Evolutionary conservation across 2,329 filamentous ascomycete genomes (phyloP), one percentile per base, ranked within the genome.

Genomic region (Trichoderma citrinoviride): DNA sequence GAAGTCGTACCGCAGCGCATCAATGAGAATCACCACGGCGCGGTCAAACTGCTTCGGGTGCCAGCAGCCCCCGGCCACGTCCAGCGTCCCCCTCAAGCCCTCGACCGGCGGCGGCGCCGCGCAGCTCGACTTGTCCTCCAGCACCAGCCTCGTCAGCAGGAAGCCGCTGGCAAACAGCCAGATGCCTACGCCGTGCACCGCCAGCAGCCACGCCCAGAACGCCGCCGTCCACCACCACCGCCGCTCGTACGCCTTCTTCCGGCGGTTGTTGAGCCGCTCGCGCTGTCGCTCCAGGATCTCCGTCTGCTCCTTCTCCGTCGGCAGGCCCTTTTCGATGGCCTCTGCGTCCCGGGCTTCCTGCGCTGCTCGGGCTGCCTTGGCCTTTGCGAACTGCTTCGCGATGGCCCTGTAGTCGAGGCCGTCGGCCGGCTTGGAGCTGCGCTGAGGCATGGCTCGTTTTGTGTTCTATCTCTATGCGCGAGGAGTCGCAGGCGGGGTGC

Each of bases 1-100:
- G 72, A 99, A 99, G 77, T 99, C 95, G 78, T 99, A 99, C 66
- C 95, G 90, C 65, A 99, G 83, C 61, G 95, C 95, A 77, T 99
- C 95, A 65, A 99, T 90, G 57, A 99, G 81, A 64, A 99, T 85
- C 25, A 99, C 85, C 53, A 99, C 88, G 12, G 94, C 93, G 75
- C 93, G 95, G 68, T 96, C 87, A 74, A 98, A 99, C 2, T 88
- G 91, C 79, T 92, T 96, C 40, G 93, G 92, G 75, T 98, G 93
- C 95, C 95, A 99, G 83, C 95, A 99, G 69, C 95, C 95, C 65
- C 83, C 81, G 23, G 85, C 79, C 2, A 80, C 76, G 17, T 79
- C 82, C 47, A 78, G 70, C 15, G 77, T 71, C 61, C 82, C 75
- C 61, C 82, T n/a, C 65, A 90, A 85, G 15, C 57, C 57, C 3